Evolutionary conservation across 129 eudicot genomes (phyloP), one percentile per base, ranked within the genome.

Genomic region (Centaurea solstitialis): DNA sequence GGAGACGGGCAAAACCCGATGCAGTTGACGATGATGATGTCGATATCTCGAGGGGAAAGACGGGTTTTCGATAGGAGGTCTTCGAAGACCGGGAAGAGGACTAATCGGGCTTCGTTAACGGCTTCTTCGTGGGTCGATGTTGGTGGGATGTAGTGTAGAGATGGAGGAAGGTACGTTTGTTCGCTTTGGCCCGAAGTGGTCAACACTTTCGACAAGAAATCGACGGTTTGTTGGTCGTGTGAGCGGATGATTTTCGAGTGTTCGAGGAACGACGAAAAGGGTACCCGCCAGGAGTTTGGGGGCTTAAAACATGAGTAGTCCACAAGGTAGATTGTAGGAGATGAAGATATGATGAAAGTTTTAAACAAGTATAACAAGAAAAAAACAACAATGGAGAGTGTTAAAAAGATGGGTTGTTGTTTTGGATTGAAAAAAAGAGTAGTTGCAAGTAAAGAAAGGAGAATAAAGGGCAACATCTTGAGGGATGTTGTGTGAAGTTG

Each of bases 261-360:
- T 79, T 94, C 97, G 0, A 94, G 81, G 84, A 84, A 94, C 13
- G 89, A 30, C 3, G 97, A 83, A n/a, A 75, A 77, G 73, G 98
- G 94, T 7, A 91, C 83, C 41, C 98, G 82, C 88, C 93, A 91
- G 30, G 21, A 78, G 73, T 81, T 81, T 77, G 94, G 98, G 9
- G 98, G 97, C 75, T 76, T 89, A 17, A 88, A 62, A 82, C 97
- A 93, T 6, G 97, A 89, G 80, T 88, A 91, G 71, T 93, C 93
- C 10, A 93, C 91, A 0, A 93, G 87, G 83, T 88, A 91, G 47
- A 89, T 79, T 39, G 47, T 3, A 12, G 87, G 81, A 17, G 85
- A 81, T 21, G 89, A 53, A 0, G 73, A 84, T 41, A 71, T 57
- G 17, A 79, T 20, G 79, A 65, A 73, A 23, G 73, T 39, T 73